Evolutionary conservation across 768 basidiomycete species (phyloP), one percentile per base, ranked within the genome.

Genomic region (Amanita jacksonii): DNA sequence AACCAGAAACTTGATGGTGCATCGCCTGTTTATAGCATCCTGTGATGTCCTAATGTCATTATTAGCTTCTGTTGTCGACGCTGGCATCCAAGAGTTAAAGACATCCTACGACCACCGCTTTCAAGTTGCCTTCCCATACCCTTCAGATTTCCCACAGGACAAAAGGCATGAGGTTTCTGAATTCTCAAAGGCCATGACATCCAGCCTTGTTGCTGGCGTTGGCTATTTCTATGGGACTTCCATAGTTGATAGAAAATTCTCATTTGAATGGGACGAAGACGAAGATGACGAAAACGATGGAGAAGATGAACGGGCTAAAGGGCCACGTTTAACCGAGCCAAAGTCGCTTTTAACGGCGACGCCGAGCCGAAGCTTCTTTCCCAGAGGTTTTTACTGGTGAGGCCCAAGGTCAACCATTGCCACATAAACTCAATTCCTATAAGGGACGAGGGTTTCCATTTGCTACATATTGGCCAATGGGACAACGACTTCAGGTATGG

Each of bases 381-480:
- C 93, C 0, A 72, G 93, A 59, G 93, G 93, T 13, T 98, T 98
- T 63, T 98, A 98, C 62, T 98, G 93, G 87, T 86, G 60, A 41
- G 59, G 38, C n/a, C 9, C 13, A 9, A 27, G 44, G 16, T 20
- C 41, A 46, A 19, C 43, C 18, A 31, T 18, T 24, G 25, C 10
- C 3, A 18, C 39, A 13, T 20, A 15, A 37, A 41, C 48, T 60
- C 10, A 58, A 38, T 34, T 37, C 15, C 30, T 38, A 8, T 16
- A 54, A 90, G 87, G 93, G 93, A 98, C 60, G 93, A 98, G 63
- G 93, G 93, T 1, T 98, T 98, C 70, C 93, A 98, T 62, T 64
- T 97, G 23, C 63, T 91, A 25, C 82, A 93, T 51, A 87, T 98
- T 35, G 90, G 90, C 13, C 79, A 81, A 54, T 93, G 86, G 85